Evolutionary conservation across 495 filamentous ascomycete genomes (phyloP).

Genomic region (Neurospora sp.): DNA sequence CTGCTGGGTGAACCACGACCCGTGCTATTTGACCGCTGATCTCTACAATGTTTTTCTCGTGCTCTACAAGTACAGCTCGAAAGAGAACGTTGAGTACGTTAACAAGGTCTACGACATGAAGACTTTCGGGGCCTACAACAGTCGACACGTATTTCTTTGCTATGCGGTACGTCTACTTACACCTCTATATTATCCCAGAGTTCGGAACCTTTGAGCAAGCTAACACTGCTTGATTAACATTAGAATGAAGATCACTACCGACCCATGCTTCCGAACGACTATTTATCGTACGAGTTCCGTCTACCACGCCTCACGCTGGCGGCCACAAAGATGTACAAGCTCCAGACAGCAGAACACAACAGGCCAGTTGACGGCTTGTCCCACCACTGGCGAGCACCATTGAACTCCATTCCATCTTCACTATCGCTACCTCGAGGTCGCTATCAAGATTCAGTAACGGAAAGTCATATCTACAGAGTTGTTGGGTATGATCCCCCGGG

Average conservation of each 20-base stretch:
- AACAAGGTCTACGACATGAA: conserved; percentile 14
- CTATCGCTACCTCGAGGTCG: background rate
- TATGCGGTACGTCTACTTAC: conserved; percentile 4
- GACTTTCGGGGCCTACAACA: conserved; percentile 17
- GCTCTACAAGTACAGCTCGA: conserved; percentile 11
- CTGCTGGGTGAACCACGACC: conserved; percentile 13
- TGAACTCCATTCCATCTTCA: background rate
- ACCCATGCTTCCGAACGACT: conserved; percentile 19
- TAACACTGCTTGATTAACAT: background rate
- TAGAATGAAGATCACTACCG: conserved; percentile 14
- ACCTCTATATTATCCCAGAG: background rate
- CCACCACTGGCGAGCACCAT: conserved; percentile 4
- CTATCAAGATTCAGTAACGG: background rate
- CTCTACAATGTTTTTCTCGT: conserved; percentile 14
- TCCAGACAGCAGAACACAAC: background rate
- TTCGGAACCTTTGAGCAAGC: background rate
- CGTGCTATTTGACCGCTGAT: conserved; percentile 17
- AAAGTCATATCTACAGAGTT: background rate
- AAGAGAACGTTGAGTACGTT: background rate
- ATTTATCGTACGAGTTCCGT: conserved; percentile 14
- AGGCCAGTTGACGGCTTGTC: background rate
- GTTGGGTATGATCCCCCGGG: background rate
- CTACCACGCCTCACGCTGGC: conserved; percentile 14
- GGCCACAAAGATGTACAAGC: conserved; percentile 6
- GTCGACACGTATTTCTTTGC: conserved; percentile 17